Evolutionary conservation across 2,329 filamentous ascomycete genomes (phyloP).

Genomic region (Periglandula ipomoeae): DNA sequence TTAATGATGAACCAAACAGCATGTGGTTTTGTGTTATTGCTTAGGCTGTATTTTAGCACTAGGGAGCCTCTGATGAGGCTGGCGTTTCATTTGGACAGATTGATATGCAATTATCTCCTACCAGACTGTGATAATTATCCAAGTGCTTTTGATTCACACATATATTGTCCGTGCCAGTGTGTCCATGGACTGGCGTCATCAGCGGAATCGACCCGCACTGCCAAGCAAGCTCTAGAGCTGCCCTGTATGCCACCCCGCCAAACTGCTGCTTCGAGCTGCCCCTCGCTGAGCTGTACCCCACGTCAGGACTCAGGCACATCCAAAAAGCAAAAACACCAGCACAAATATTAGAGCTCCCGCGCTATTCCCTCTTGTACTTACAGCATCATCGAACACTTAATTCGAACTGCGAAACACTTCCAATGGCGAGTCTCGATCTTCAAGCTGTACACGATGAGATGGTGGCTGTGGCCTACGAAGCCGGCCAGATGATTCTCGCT

Average conservation of each 20-base stretch:
- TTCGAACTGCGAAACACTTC: neutral
- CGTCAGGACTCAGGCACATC: neutral
- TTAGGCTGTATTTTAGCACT: neutral
- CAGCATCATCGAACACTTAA: no score
- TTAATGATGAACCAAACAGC: neutral
- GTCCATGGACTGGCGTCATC: neutral
- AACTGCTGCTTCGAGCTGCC: neutral
- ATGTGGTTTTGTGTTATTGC: neutral
- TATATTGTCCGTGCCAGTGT: no score
- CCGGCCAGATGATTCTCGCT: conserved; percentile 54
- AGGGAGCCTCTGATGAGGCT: neutral
- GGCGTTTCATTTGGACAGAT: neutral
- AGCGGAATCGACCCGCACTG: neutral
- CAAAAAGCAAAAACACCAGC: neutral
- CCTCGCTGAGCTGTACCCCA: neutral
- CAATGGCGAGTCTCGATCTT: conserved; percentile 48
- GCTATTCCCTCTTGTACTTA: neutral
- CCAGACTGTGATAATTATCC: no score
- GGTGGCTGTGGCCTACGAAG: conserved; percentile 50
- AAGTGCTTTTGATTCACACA: neutral
- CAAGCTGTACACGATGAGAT: conserved; percentile 54
- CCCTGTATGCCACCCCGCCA: neutral
- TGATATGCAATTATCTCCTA: neutral
- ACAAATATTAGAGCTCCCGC: neutral
- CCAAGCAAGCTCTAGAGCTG: no score